Percentiles rank a stretch among this genome's conserved stretches.
These are phyloP conservation scores for Claviceps humidiphila DNA, from an alignment of 2,329 filamentous ascomycete genomes.

Conservation along the genomic window DNA sequence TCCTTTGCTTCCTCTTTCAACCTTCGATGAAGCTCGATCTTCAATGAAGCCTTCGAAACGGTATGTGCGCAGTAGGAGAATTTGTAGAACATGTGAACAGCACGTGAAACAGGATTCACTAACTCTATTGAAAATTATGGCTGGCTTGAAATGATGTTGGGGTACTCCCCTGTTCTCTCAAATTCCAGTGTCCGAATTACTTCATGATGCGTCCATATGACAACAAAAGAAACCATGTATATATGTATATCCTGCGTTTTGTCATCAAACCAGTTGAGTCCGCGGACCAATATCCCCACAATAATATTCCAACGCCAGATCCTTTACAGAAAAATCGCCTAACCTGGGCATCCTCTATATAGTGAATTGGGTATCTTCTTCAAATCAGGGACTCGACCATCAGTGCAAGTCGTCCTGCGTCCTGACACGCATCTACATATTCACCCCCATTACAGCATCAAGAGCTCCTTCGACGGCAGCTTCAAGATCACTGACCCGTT, in stretches of 20 bases:
- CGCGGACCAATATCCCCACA: neutral
- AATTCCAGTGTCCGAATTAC: neutral
- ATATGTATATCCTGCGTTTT: neutral
- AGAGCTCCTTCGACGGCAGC: constrained; percentile 46
- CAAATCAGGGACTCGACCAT: neutral
- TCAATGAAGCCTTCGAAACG: too few species aligned
- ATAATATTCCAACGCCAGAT: neutral
- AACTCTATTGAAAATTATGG: too few species aligned
- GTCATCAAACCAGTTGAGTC: neutral
- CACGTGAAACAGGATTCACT: too few species aligned
- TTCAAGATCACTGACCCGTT: constrained; percentile 44
- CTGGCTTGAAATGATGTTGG: too few species aligned
- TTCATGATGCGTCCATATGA: neutral
- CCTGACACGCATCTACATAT: neutral
- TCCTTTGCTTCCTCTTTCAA: too few species aligned
- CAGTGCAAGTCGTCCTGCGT: neutral
- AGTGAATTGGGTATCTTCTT: neutral
- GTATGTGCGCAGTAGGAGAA: too few species aligned
- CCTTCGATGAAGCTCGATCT: too few species aligned
- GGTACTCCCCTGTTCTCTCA: neutral
- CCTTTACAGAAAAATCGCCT: neutral
- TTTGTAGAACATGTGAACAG: too few species aligned
- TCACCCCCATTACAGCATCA: constrained; percentile 42
- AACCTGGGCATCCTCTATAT: neutral
- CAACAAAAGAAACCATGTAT: neutral